Conservation (phyloP, 768 basidiomycete species). For the Lentinula sp. region DNA sequence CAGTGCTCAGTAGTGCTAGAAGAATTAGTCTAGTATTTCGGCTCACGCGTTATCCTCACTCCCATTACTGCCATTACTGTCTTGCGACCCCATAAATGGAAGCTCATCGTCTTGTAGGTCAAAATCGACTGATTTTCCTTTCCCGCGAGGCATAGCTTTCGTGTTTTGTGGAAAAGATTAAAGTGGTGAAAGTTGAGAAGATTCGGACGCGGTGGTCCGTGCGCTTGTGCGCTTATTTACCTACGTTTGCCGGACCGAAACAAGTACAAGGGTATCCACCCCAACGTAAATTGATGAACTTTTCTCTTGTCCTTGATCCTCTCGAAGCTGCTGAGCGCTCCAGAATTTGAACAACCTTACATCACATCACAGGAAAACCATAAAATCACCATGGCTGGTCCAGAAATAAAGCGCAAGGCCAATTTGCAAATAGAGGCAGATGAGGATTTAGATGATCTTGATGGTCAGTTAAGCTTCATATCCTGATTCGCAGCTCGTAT, state of each 20-base stretch:
- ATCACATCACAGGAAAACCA: neutral
- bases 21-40: neutral
- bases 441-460: slow-evolving; percentile 68
- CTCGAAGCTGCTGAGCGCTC: neutral
- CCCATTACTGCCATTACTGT: slow-evolving; percentile 1
- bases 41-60: neutral
- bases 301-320: neutral
- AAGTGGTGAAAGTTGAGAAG: neutral
- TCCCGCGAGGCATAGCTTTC: neutral
- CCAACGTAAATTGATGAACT: neutral
- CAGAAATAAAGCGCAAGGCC: neutral
- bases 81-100: neutral
- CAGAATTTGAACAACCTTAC: neutral
- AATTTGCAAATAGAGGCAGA: slow-evolving; percentile 3
- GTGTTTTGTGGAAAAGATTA: too few species aligned
- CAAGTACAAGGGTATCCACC: neutral
- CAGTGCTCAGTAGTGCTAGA: neutral
- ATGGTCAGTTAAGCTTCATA: slow-evolving; percentile 29
- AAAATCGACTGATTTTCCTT: neutral
- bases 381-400: neutral
- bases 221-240: neutral
- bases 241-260: neutral
- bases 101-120: neutral
- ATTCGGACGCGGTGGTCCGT: neutral
- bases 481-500: neutral